A percentile compares a stretch with the other conserved stretches of the same genome.
Evolutionary conservation across 75 land plant species (phyloP).

Genomic region (Cryptomeria japonica): DNA sequence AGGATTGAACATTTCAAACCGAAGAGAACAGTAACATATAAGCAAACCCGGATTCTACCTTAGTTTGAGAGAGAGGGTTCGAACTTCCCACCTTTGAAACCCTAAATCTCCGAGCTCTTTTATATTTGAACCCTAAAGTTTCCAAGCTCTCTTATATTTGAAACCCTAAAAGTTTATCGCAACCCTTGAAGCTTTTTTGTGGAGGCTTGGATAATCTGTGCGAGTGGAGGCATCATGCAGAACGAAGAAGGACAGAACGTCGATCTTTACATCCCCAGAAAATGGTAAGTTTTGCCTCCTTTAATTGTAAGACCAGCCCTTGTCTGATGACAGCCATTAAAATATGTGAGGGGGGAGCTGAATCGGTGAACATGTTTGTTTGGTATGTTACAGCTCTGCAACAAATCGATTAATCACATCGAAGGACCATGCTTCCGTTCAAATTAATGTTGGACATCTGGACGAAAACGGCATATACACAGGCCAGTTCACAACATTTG

Average conservation of each 20-base stretch:
- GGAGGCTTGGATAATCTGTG: too few relatives aligned
- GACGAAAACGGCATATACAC: conserved; percentile 73
- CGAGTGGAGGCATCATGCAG: conserved; percentile 58
- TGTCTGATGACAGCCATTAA: background rate
- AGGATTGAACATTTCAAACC: too few relatives aligned
- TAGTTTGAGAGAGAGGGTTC: too few relatives aligned
- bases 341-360: background rate
- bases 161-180: too few relatives aligned
- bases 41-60: too few relatives aligned
- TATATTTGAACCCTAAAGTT: too few relatives aligned
- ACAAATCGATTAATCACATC: conserved; percentile 82
- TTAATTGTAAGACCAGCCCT: background rate
- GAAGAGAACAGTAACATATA: too few relatives aligned
- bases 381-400: conserved; percentile 55
- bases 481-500: conserved; percentile 74
- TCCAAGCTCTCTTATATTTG: too few relatives aligned
- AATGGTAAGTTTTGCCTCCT: conserved; percentile 42
- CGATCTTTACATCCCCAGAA: conserved; percentile 90
- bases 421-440: conserved; percentile 86
- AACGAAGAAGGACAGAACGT: conserved; percentile 82
- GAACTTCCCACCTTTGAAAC: too few relatives aligned
- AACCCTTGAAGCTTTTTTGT: too few relatives aligned
- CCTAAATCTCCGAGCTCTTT: too few relatives aligned
- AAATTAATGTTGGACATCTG: conserved; percentile 78
- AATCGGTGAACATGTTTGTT: background rate